Conservation (phyloP, 2,329 filamentous ascomycete species). For the Cordyceps farinosa region DNA sequence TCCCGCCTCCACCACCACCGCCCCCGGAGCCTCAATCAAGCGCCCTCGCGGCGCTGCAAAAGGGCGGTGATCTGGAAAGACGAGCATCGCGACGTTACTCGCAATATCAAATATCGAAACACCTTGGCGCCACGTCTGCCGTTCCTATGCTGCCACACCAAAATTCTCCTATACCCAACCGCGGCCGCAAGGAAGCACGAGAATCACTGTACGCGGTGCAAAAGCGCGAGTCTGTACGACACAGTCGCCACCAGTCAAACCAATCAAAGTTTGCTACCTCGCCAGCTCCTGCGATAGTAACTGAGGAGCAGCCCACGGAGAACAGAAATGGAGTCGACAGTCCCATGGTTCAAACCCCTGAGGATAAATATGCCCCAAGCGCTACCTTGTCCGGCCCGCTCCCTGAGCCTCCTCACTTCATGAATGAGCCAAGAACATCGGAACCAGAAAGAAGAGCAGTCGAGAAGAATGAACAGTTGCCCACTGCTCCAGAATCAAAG, state of each 20-base stretch:
- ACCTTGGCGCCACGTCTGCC: constrained; percentile 76
- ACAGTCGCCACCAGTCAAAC: constrained; percentile 47
- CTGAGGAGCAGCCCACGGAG: constrained; percentile 50
- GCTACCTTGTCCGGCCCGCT: constrained; percentile 59
- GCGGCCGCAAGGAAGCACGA: constrained; percentile 71
- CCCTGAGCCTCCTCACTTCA: constrained; percentile 35
- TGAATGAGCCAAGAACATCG: constrained; percentile 12
- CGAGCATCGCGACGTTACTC: constrained; percentile 92
- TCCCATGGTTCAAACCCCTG: constrained; percentile 51
- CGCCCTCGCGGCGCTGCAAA: constrained; percentile 83
- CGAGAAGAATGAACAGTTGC: background rate
- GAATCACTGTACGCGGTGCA: constrained; percentile 75
- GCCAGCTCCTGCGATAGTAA: constrained; percentile 57
- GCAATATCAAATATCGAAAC: constrained; percentile 94
- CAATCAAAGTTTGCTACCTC: constrained; percentile 46
- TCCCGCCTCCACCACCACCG: constrained; percentile 65
- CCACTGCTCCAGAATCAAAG: constrained; percentile 41
- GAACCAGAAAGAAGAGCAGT: constrained; percentile 12
- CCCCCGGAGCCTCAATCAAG: constrained; percentile 77
- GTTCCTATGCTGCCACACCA: constrained; percentile 84
- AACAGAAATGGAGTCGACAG: constrained; percentile 18
- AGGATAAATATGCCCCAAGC: constrained; percentile 59
- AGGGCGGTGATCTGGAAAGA: constrained; percentile 87
- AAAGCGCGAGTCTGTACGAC: constrained; percentile 48
- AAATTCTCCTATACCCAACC: constrained; percentile 78